phyloP scores from a whole-genome alignment of 169 alveolate species.

The Theileria equi region DNA sequence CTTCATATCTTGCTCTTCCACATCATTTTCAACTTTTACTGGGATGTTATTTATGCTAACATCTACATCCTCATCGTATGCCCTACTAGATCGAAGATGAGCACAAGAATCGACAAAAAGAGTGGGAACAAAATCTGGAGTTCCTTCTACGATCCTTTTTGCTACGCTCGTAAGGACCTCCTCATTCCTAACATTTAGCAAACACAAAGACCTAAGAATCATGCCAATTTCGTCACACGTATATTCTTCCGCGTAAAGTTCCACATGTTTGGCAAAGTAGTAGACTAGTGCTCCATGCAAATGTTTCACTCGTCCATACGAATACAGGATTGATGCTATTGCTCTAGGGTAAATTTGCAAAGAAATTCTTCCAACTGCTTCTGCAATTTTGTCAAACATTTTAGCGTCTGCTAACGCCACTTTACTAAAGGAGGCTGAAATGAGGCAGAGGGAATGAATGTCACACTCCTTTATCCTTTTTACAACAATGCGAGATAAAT shows the following conservation, averaged over 20 bases:
- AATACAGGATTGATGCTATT: conserved; percentile 63
- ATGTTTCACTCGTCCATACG: conserved; percentile 69
- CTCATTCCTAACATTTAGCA: conserved; percentile 40
- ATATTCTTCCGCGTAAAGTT: conserved; percentile 26
- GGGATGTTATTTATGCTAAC: not conserved
- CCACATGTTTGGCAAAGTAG: conserved; percentile 60
- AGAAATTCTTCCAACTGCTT: conserved; percentile 69
- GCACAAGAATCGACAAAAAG: conserved; percentile 11
- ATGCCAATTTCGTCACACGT: conserved; percentile 47
- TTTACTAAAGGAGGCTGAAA: conserved; percentile 36
- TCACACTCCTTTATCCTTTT: conserved; percentile 42
- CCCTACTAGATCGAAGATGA: not conserved
- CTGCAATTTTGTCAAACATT: conserved; percentile 60
- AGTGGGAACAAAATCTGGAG: conserved; percentile 45
- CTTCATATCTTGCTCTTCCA: conserved; percentile 15
- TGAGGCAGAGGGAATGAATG: conserved; percentile 52
- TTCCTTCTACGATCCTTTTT: conserved; percentile 6
- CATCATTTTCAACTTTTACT: not conserved
- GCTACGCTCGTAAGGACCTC: conserved; percentile 20
- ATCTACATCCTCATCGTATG: not conserved
- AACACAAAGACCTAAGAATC: conserved; percentile 29
- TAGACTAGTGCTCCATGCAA: conserved; percentile 72
- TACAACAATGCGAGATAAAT: not conserved
- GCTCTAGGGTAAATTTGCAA: conserved; percentile 65
- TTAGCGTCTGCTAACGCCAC: conserved; percentile 28